Conservation (phyloP, 345 rosid genomes). For the Citrus glauca region DNA sequence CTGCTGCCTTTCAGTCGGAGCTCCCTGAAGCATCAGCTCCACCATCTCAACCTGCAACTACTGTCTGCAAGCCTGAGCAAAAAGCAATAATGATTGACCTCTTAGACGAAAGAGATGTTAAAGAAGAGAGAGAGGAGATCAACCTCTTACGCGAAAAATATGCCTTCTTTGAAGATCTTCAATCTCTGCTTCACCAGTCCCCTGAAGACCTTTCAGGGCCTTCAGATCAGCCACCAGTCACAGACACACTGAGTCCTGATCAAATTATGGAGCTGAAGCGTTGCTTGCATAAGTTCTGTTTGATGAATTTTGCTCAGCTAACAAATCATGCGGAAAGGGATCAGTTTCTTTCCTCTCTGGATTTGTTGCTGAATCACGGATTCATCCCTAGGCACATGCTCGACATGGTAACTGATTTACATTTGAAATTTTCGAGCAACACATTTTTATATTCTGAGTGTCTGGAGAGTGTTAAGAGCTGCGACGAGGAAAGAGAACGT, state of each 20-base stretch:
- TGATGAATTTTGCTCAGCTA: not conserved
- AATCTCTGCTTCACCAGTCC: not conserved
- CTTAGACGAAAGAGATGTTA: not conserved
- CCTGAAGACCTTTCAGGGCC: not conserved
- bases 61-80: no score
- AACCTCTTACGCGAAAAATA: not conserved
- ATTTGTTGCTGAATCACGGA: not conserved
- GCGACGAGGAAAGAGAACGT: not conserved
- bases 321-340: not conserved
- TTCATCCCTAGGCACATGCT: not conserved
- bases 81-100: no score
- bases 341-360: not conserved
- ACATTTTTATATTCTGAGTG: not conserved
- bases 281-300: not conserved
- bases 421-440: not conserved
- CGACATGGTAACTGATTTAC: not conserved
- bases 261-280: not conserved
- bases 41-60: no score
- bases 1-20: not conserved
- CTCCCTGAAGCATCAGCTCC: no score
- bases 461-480: not conserved
- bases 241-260: no score
- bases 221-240: not conserved
- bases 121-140: not conserved
- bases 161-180: not conserved